Conservation (phyloP, 1,284 basidiomycete genomes). For the Ustilago cynodontis region DNA sequence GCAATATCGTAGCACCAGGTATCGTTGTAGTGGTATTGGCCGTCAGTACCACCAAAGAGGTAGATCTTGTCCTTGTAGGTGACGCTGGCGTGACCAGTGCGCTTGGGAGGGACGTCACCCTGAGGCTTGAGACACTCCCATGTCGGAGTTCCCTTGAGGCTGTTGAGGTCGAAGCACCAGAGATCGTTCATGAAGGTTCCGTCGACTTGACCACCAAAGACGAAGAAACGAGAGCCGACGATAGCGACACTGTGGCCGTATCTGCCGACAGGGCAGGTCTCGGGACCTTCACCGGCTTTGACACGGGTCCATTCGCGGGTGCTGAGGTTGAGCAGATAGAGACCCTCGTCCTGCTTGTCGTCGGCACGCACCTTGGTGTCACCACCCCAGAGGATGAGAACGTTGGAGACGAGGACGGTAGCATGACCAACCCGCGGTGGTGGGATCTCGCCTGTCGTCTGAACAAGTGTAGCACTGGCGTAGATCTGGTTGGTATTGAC, state of each 20-base stretch:
- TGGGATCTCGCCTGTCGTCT: conserved; percentile 88
- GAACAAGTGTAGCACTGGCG: conserved; percentile 72
- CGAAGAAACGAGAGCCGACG: conserved; percentile 89
- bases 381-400: conserved; percentile 97
- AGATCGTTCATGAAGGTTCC: conserved; percentile 88
- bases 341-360: conserved; percentile 89
- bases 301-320: conserved; percentile 93
- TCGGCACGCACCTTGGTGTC: conserved; percentile 82
- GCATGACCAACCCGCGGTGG: conserved; percentile 94
- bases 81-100: conserved; percentile 93
- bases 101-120: conserved; percentile 80
- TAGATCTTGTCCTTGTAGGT: conserved; percentile 84
- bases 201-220: conserved; percentile 97
- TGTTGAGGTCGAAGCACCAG: conserved; percentile 90
- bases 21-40: conserved; percentile 98
- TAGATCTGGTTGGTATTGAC: conserved; percentile 71
- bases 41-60: conserved; percentile 98
- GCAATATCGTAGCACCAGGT: conserved; percentile 94
- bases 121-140: conserved; percentile 81
- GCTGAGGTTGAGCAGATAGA: conserved; percentile 92
- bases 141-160: conserved; percentile 66
- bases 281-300: conserved; percentile 61
- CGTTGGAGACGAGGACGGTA: conserved; percentile 92
- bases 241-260: conserved; percentile 97
- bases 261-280: conserved; percentile 81